Base-by-base conservation (phyloP, 768 basidiomycete genomes). In the Boletus vinaceobasis region DNA sequence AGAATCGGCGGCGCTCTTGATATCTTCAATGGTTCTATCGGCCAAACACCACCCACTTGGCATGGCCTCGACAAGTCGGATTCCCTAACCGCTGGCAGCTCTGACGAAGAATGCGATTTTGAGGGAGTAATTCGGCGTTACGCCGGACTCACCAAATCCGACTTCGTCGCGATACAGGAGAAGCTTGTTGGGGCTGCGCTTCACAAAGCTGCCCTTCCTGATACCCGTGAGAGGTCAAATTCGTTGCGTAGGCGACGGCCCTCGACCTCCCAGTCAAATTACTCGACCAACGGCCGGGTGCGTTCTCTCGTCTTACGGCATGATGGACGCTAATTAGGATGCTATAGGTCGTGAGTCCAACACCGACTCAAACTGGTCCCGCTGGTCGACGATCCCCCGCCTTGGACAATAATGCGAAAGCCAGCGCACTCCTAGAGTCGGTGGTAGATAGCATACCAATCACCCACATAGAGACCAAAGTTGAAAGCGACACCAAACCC, bases 201-300 rank as follows among this genome's bases (percentile, higher is more conserved):
- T 40, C 75, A 80, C 29, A 87, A 84, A 65, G 79, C 79, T 39
- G 74, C 74, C 15, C 78, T 75, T 47, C 78, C 81, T 9, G 86
- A 87, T 57, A 67, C 75, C 37, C 82, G 82, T 11, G 82, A 84
- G 60, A 82, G 88, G 43, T 74, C 79, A 0, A 84, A 82, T 49
- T 90, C 89, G n/a, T 74, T 89, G 60, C 78, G 89, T 52, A 82
- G 83, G 58, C 79, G 90, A 47, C 78, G 89, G 37, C 88, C 88
- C 11, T 91, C 89, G 1, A 89, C 87, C 14, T 89, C 90, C n/a
- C 88, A 90, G 69, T 88, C 88, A 11, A 86, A 83, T 62, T 86
- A 89, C 63, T 85, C 85, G 1, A 72, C 71, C 43, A 78, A 74
- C 50, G 81, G 79, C n/a, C 76, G 79, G 50, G 78, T 79, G 56